These are phyloP conservation scores for Incumbomyces lentus DNA, from an alignment of 2,329 filamentous ascomycete genomes.

Conservation along the genomic window DNA sequence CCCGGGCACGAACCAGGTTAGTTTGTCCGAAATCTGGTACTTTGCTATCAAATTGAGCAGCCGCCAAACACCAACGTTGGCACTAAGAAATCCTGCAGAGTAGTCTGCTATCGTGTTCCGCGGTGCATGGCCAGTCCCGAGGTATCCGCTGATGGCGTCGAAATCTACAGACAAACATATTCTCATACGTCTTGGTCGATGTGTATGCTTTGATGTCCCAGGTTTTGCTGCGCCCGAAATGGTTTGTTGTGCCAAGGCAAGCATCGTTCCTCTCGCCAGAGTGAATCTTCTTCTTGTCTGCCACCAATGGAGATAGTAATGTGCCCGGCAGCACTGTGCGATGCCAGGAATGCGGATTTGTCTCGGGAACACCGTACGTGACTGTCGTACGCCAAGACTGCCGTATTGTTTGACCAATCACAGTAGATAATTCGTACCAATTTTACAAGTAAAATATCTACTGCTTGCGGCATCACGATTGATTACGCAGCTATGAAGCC, in stretches of 20 bases:
- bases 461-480: too few species aligned
- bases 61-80: slow-evolving; percentile 46
- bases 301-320: slow-evolving; percentile 43
- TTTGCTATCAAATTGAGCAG: slow-evolving; percentile 45
- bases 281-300: slow-evolving; percentile 41
- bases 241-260: background rate
- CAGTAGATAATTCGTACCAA: too few species aligned
- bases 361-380: too few species aligned
- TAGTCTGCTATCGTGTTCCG: slow-evolving; percentile 48
- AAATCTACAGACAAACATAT: slow-evolving; percentile 40
- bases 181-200: slow-evolving; percentile 13
- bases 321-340: slow-evolving; percentile 42
- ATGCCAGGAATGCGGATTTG: slow-evolving; percentile 43
- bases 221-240: background rate
- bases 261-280: slow-evolving; percentile 39
- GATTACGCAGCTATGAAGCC: too few species aligned
- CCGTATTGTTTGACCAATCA: too few species aligned
- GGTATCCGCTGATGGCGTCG: slow-evolving; percentile 50
- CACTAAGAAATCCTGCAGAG: slow-evolving; percentile 46
- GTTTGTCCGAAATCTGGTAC: slow-evolving; percentile 40
- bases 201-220: background rate
- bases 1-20: slow-evolving; percentile 52
- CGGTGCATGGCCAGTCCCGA: slow-evolving; percentile 45
- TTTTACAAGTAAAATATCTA: too few species aligned
- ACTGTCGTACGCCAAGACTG: too few species aligned